These are phyloP conservation scores for Bidens hawaiensis DNA, from an alignment of 140 eudicot genomes.

Conservation along the genomic window DNA sequence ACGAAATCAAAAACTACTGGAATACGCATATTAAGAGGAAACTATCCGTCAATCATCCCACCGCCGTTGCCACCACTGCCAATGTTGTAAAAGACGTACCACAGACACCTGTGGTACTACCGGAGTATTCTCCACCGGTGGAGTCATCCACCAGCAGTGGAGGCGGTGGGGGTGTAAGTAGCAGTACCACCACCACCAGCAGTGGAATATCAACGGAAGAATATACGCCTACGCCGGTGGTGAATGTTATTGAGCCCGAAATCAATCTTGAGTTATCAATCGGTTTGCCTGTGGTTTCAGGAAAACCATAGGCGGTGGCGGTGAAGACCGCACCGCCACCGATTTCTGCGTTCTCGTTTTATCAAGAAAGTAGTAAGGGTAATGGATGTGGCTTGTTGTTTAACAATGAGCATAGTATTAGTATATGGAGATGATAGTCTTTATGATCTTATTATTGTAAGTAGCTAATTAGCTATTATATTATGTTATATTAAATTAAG, in stretches of 20 bases:
- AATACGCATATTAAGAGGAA: constrained; percentile 58
- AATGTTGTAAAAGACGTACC: constrained; percentile 17
- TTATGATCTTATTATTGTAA: constrained; percentile 17
- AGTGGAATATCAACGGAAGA: constrained; percentile 34
- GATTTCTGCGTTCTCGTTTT: constrained; percentile 14
- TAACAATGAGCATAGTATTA: constrained; percentile 27
- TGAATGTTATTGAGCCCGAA: constrained; percentile 14
- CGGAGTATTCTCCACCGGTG: constrained; percentile 3
- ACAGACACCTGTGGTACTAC: constrained; percentile 5
- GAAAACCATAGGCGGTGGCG: constrained; percentile 1
- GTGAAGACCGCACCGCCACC: constrained; percentile 6
- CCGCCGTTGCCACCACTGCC: neutral
- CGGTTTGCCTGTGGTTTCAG: constrained; percentile 22
- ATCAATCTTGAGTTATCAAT: constrained; percentile 35
- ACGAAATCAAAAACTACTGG: constrained; percentile 55
- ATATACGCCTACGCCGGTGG: neutral
- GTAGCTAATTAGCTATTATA: constrained; percentile 23
- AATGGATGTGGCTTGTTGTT: constrained; percentile 28
- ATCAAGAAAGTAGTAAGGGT: constrained; percentile 17
- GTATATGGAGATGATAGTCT: constrained; percentile 34
- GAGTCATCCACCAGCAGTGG: constrained; percentile 27
- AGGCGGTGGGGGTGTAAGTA: constrained; percentile 18
- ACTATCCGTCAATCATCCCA: constrained; percentile 16
- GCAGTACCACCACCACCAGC: constrained; percentile 18
- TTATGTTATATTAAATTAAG: neutral